Evolutionary conservation across 768 basidiomycete genomes (phyloP).

Genomic region (Russula compacta): DNA sequence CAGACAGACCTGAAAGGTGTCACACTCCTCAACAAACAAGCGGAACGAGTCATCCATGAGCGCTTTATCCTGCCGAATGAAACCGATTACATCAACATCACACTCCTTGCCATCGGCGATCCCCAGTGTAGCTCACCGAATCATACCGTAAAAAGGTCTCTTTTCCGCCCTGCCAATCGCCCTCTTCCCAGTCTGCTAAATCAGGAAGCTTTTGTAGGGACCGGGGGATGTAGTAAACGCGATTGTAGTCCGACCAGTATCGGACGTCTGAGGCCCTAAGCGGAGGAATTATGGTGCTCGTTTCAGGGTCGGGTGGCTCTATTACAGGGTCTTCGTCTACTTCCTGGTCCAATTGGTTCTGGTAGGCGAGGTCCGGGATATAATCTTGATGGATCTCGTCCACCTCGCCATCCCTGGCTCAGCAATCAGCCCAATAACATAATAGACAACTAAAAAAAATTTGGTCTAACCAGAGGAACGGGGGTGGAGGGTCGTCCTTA

Average conservation of each 20-base stretch:
- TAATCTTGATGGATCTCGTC: conserved; percentile 43
- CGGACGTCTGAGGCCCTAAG: conserved; percentile 30
- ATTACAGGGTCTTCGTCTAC: conserved; percentile 19
- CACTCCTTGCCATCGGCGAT: not conserved
- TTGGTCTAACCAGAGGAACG: conserved; percentile 9
- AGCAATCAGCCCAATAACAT: not conserved
- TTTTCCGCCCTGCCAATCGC: conserved; percentile 48
- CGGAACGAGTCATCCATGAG: conserved; percentile 65
- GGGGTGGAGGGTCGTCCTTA: conserved; percentile 8
- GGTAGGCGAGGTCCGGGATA: conserved; percentile 49
- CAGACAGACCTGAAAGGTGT: conserved; percentile 52
- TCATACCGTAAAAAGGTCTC: conserved; percentile 47
- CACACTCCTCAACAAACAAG: conserved; percentile 63
- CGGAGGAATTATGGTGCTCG: not conserved
- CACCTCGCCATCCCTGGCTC: conserved; percentile 40
- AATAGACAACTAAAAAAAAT: not conserved
- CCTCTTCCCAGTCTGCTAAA: conserved; percentile 46
- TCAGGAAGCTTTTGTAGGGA: conserved; percentile 59
- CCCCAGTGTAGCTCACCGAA: conserved; percentile 32
- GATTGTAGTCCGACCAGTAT: conserved; percentile 65
- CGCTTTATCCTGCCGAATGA: conserved; percentile 39
- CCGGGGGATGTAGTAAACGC: conserved; percentile 54
- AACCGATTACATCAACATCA: not conserved
- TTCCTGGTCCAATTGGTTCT: conserved; percentile 33
- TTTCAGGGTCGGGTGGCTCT: not conserved